A percentile compares a stretch with the other conserved stretches of the same genome.
These are phyloP conservation scores for Penicillium brevicompactum DNA, from an alignment of 2,329 filamentous ascomycete species.

Conservation along the genomic window DNA sequence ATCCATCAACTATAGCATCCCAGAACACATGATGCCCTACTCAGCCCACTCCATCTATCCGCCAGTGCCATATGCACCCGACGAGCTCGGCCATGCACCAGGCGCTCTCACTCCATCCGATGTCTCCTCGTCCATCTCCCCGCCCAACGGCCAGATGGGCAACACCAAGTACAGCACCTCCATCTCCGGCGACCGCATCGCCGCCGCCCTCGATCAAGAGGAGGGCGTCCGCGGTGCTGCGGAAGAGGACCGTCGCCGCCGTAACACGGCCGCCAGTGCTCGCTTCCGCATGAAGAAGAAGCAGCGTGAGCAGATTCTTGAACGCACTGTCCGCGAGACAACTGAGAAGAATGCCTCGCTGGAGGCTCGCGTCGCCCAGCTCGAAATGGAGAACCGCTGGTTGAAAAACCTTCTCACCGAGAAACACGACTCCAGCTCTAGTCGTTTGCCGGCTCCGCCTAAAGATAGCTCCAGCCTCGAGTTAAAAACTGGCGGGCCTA, in stretches of 20 bases:
- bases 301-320: conserved; percentile 84
- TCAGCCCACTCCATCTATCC: conserved; percentile 42
- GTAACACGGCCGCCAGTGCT: conserved; percentile 85
- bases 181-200: conserved; percentile 40
- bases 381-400: conserved; percentile 85
- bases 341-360: conserved; percentile 74
- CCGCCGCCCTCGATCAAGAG: conserved; percentile 62
- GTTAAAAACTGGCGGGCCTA: conserved; percentile 20
- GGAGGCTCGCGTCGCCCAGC: conserved; percentile 71
- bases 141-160: conserved; percentile 42
- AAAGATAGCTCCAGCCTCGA: conserved; percentile 24
- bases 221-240: conserved; percentile 72
- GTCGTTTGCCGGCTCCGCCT: conserved; percentile 27
- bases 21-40: conserved; percentile 43
- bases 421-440: conserved; percentile 61
- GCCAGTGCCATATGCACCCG: conserved; percentile 40
- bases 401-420: conserved; percentile 78
- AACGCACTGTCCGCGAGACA: conserved; percentile 80
- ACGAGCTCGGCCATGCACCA: conserved; percentile 38
- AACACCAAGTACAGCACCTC: conserved; percentile 45
- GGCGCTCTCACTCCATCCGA: conserved; percentile 44
- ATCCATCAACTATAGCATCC: conserved; percentile 40
- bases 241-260: conserved; percentile 86
- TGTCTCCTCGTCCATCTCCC: conserved; percentile 45
- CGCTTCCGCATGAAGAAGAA: conserved; percentile 96